These are phyloP conservation scores for Curvularia verruculosa DNA, from an alignment of 2,329 filamentous ascomycete species.

Conservation along the genomic window DNA sequence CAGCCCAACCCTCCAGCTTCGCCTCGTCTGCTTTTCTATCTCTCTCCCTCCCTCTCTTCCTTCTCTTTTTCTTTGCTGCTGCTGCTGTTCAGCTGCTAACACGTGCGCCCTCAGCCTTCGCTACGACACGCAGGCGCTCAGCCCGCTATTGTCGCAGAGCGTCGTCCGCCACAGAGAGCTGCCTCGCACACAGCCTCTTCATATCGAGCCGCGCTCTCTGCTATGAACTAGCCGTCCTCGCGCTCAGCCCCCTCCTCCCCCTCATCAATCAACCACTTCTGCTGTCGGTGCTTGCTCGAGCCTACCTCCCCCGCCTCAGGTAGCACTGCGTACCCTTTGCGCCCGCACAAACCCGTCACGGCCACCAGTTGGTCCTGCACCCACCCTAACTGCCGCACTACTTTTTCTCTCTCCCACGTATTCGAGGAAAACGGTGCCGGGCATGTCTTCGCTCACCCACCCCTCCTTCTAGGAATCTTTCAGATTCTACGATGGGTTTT, in stretches of 20 bases:
- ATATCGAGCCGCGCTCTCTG: background rate
- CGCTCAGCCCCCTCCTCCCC: too few species aligned
- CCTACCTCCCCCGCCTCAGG: constrained; percentile 8
- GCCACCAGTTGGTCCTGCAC: constrained; percentile 28
- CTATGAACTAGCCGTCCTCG: background rate
- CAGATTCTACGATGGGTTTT: constrained; percentile 51
- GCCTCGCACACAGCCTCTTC: background rate
- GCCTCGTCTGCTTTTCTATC: background rate
- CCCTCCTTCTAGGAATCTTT: constrained; percentile 39
- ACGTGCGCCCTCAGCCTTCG: constrained; percentile 17
- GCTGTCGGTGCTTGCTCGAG: constrained; percentile 8
- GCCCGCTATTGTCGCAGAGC: constrained; percentile 21
- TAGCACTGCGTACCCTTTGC: constrained; percentile 17
- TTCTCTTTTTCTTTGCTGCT: background rate
- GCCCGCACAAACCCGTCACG: constrained; percentile 34
- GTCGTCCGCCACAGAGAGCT: constrained; percentile 20
- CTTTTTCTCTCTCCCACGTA: constrained; percentile 8
- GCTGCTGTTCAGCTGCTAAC: constrained; percentile 14
- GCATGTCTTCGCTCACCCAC: constrained; percentile 39
- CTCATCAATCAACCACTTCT: constrained; percentile 8
- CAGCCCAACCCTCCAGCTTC: constrained; percentile 5
- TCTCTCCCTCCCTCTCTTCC: background rate
- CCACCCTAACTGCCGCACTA: constrained; percentile 10
- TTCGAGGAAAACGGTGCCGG: constrained; percentile 26
- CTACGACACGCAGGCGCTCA: constrained; percentile 20